phyloP scores from a whole-genome alignment of 352 stramenopile species.

The Globisporangium paroecandrum region DNA sequence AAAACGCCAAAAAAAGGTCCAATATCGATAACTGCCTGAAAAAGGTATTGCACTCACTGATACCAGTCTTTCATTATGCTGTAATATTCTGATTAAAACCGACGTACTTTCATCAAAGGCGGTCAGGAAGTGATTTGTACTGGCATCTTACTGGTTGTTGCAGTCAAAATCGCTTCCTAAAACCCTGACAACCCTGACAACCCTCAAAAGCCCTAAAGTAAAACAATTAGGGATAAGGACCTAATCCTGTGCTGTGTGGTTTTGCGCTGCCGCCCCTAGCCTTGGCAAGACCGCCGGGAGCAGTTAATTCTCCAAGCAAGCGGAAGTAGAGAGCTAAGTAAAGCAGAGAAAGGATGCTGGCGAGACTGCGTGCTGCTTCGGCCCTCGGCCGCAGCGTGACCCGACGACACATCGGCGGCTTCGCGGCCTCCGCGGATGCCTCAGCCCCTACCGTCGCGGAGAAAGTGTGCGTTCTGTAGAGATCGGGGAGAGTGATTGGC shows the following conservation, averaged over 20 bases:
- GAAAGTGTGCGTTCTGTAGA: slow-evolving; percentile 44
- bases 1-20: too few species aligned
- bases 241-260: neutral
- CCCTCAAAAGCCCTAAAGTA: too few species aligned
- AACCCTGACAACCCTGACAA: too few species aligned
- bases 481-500: neutral
- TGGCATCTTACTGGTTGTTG: too few species aligned
- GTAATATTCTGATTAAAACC: too few species aligned
- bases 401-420: slow-evolving; percentile 53
- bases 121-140: too few species aligned
- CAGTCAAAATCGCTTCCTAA: too few species aligned
- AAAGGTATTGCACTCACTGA: too few species aligned
- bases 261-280: neutral
- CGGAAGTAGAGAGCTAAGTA: neutral
- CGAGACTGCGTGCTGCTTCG: slow-evolving; percentile 29
- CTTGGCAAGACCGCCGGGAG: slow-evolving; percentile 7
- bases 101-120: too few species aligned
- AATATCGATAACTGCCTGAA: too few species aligned
- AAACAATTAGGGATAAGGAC: too few species aligned
- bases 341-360: slow-evolving; percentile 30
- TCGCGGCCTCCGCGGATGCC: slow-evolving; percentile 29
- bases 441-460: slow-evolving; percentile 46
- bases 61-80: too few species aligned
- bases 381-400: slow-evolving; percentile 19
- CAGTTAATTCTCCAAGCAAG: neutral